phyloP scores from a whole-genome alignment of 768 basidiomycete species.

The Leccinum boreale region DNA sequence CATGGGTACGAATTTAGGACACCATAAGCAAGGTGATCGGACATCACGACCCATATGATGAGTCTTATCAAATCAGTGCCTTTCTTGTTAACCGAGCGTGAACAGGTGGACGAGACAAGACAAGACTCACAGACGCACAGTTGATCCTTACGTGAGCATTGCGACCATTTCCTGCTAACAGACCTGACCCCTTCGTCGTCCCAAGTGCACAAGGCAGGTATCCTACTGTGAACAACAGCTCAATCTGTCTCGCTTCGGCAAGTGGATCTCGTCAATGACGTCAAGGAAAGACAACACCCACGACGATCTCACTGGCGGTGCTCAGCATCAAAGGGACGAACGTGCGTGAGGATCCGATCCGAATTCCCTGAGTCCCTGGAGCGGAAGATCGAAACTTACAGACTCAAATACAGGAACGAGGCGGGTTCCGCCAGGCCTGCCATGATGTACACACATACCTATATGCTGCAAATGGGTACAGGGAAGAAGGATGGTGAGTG shows the following conservation, averaged over 20 bases:
- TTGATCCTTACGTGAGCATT: too few relatives aligned
- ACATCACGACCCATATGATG: neutral
- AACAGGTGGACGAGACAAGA: neutral
- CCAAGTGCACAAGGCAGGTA: too few relatives aligned
- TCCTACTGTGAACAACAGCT: neutral
- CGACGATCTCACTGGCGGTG: neutral
- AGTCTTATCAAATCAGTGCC: neutral
- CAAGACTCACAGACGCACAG: neutral
- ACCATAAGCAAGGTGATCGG: neutral
- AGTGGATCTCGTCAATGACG: neutral
- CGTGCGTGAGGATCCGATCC: neutral
- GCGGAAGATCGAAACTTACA: neutral
- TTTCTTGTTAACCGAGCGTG: neutral
- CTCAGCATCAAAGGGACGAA: neutral
- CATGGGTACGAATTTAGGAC: too few relatives aligned
- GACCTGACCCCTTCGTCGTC: neutral
- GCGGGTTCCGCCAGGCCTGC: neutral
- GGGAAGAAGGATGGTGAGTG: neutral
- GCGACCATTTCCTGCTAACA: too few relatives aligned
- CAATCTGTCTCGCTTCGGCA: neutral
- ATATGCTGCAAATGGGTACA: neutral
- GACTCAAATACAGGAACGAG: neutral
- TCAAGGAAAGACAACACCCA: neutral
- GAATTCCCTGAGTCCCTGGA: neutral
- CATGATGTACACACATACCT: neutral